These are phyloP conservation scores for Lantana camara DNA, from an alignment of 257 asterid species.

Conservation along the genomic window DNA sequence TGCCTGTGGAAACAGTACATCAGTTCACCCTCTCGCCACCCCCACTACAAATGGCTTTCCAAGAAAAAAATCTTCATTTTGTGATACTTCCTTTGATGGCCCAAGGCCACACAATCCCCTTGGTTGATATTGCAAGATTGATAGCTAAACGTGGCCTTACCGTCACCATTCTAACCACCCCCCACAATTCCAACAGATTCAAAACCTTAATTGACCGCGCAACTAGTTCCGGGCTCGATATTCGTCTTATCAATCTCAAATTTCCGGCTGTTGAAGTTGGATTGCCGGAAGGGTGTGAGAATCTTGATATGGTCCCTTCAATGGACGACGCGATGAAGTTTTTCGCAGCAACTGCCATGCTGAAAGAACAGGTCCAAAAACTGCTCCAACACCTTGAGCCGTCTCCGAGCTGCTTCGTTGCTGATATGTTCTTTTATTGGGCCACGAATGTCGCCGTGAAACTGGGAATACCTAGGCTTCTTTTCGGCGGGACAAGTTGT, in stretches of 20 bases:
- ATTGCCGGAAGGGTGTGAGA: constrained; percentile 55
- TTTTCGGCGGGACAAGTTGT: constrained; percentile 50
- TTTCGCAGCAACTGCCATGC: constrained; percentile 37
- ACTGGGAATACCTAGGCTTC: constrained; percentile 44
- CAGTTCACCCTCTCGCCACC: too few relatives aligned
- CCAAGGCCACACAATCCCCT: constrained; percentile 59
- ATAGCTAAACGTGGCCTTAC: constrained; percentile 40
- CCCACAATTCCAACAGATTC: constrained; percentile 37
- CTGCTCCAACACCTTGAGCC: constrained; percentile 38
- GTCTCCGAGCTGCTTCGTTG: constrained; percentile 44
- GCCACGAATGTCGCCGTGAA: constrained; percentile 34
- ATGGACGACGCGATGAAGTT: constrained; percentile 23
- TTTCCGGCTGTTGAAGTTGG: constrained; percentile 49
- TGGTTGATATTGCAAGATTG: constrained; percentile 45
- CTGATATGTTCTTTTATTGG: constrained; percentile 45
- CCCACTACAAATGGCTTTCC: constrained; percentile 48
- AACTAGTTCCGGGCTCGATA: constrained; percentile 27
- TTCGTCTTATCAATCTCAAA: constrained; percentile 32
- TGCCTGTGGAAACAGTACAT: too few relatives aligned
- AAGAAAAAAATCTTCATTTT: constrained; percentile 44
- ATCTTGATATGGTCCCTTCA: constrained; percentile 44
- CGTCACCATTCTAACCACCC: constrained; percentile 47
- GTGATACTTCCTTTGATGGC: constrained; percentile 57
- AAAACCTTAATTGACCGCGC: constrained; percentile 29
- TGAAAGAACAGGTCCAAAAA: constrained; percentile 41